Percentiles rank a stretch among this genome's conserved stretches.
Evolutionary conservation across 257 asterid genomes (phyloP).

Genomic region (Primulina eburnea): DNA sequence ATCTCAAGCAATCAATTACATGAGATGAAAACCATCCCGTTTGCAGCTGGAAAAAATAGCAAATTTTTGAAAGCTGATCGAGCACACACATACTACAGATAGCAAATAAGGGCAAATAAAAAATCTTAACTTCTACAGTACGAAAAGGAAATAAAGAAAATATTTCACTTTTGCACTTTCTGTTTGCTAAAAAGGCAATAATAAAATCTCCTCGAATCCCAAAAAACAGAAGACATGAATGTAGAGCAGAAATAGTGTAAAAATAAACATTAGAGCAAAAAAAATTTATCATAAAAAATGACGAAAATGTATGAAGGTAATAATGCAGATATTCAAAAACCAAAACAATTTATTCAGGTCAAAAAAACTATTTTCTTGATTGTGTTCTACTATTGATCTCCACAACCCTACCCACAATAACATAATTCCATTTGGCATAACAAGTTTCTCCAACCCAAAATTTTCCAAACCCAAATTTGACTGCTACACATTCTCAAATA

Average conservation of each 20-base stretch:
- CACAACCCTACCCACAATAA: background rate
- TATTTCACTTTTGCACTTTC: background rate
- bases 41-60: conserved; percentile 44
- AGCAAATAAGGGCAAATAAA: too few species aligned
- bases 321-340: background rate
- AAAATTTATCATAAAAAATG: background rate
- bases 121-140: too few species aligned
- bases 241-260: background rate
- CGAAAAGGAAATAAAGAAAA: too few species aligned
- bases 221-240: background rate
- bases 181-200: too few species aligned
- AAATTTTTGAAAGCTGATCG: conserved; percentile 15
- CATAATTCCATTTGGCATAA: background rate
- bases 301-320: background rate
- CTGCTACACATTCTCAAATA: background rate
- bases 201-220: background rate
- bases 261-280: background rate
- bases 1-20: conserved; percentile 56
- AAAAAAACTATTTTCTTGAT: background rate
- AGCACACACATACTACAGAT: background rate
- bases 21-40: conserved; percentile 84
- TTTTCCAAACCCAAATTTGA: conserved; percentile 9
- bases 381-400: background rate
- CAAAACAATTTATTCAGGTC: background rate
- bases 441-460: background rate